Conservation (phyloP, 1,139 yeast species). For the Yamadazyma pseudoaaseri region DNA sequence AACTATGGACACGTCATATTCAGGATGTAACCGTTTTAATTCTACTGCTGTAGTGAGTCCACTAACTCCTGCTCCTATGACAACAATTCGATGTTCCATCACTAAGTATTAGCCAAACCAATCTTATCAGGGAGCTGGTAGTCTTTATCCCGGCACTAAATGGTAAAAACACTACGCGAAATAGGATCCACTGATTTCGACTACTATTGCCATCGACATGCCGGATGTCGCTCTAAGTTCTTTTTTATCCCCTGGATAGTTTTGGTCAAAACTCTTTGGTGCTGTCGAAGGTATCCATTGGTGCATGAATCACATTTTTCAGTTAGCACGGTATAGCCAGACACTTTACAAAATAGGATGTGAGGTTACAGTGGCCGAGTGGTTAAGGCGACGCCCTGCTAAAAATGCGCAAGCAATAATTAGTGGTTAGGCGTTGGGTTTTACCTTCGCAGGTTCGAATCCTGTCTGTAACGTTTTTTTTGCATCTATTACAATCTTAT, state of each 20-base stretch:
- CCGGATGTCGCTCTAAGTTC: no score
- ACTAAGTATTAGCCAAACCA: no score
- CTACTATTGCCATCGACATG: no score
- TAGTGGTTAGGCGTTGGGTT: slow-evolving; percentile 64
- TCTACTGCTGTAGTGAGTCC: slow-evolving; percentile 42
- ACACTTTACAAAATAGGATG: no score
- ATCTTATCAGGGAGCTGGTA: no score
- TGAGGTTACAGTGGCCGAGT: slow-evolving; percentile 78
- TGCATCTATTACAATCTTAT: slow-evolving; percentile 21
- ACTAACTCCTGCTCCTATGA: slow-evolving; percentile 42
- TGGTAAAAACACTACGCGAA: no score
- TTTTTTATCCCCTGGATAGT: no score
- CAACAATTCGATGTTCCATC: slow-evolving; percentile 17
- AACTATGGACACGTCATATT: slow-evolving; percentile 26
- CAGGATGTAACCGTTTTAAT: slow-evolving; percentile 22
- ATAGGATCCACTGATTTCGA: slow-evolving; percentile 54
- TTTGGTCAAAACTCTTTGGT: no score
- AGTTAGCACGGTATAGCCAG: no score
- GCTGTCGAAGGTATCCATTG: no score
- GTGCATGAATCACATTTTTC: no score
- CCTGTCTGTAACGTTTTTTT: slow-evolving; percentile 75
- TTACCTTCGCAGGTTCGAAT: slow-evolving; percentile 88
- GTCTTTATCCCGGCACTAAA: no score
- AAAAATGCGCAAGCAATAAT: slow-evolving; percentile 4
- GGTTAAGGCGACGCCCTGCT: slow-evolving; percentile 90